Evolutionary conservation across 345 rosid species (phyloP).

Genomic region (Salix dunnii): DNA sequence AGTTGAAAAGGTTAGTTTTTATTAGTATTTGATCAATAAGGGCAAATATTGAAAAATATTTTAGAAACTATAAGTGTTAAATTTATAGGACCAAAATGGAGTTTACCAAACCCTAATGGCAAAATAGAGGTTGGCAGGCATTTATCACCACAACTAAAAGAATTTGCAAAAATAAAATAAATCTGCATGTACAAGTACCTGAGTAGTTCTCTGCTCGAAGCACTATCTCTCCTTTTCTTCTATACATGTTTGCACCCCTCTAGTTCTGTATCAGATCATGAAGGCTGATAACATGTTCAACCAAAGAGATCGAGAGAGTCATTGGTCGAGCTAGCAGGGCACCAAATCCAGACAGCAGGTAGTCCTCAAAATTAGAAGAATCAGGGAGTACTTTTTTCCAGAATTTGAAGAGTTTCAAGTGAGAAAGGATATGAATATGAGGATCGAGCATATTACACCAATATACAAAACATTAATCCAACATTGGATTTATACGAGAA

Average conservation of each 20-base stretch:
- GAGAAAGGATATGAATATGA: not conserved
- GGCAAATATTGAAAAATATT: not conserved
- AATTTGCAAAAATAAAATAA: too few species aligned
- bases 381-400: not conserved
- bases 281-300: slow-evolving; percentile 31
- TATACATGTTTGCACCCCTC: not conserved
- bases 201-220: too few species aligned
- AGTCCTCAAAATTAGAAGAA: not conserved
- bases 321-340: slow-evolving; percentile 27
- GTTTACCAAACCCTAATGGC: not conserved
- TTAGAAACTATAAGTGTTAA: not conserved
- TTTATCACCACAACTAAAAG: too few species aligned
- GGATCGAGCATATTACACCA: not conserved
- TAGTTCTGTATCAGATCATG: not conserved
- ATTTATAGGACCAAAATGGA: not conserved
- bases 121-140: too few species aligned
- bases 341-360: not conserved
- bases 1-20: not conserved
- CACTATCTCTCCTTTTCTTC: too few species aligned
- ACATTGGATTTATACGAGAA: too few species aligned
- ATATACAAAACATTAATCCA: too few species aligned
- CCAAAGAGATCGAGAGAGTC: slow-evolving; percentile 36
- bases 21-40: not conserved
- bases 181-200: too few species aligned
- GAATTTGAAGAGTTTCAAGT: slow-evolving; percentile 5